Percentiles rank a stretch among this genome's conserved stretches.
Conservation (phyloP, 2,329 filamentous ascomycete species). For the Juglanconis juglandina region DNA sequence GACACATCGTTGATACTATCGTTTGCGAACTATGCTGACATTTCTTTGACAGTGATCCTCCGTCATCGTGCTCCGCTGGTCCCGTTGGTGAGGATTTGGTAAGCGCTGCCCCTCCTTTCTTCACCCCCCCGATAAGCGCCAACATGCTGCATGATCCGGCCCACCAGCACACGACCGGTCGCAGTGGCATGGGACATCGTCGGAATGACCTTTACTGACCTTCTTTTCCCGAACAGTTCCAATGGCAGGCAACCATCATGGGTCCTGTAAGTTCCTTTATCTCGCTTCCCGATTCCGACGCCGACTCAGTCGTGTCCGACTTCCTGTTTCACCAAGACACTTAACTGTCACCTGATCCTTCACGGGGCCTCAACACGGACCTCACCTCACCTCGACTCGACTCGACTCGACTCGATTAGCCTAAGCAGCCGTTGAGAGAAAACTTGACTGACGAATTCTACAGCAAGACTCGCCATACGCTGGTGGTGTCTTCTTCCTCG, state of each 20-base stretch:
- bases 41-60: constrained; percentile 71
- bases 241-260: constrained; percentile 99
- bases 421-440: neutral
- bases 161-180: constrained; percentile 5
- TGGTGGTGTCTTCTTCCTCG: constrained; percentile 97
- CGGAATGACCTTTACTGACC: constrained; percentile 28
- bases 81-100: constrained; percentile 97
- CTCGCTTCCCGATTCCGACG: neutral
- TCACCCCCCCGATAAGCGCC: constrained; percentile 21
- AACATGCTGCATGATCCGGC: neutral
- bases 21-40: constrained; percentile 27
- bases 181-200: neutral
- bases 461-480: constrained; percentile 96
- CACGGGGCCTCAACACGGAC: neutral
- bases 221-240: constrained; percentile 63
- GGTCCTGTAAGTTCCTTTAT: constrained; percentile 75
- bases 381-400: constrained; percentile 1
- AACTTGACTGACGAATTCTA: constrained; percentile 27
- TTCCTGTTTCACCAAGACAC: neutral
- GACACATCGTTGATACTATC: too few species aligned
- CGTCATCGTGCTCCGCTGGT: constrained; percentile 96
- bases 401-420: neutral
- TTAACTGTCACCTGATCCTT: neutral
- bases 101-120: constrained; percentile 42
- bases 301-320: neutral